Base-by-base conservation (phyloP, 371 early-diverging fungal genomes). In the Mortierella sp. region DNA sequence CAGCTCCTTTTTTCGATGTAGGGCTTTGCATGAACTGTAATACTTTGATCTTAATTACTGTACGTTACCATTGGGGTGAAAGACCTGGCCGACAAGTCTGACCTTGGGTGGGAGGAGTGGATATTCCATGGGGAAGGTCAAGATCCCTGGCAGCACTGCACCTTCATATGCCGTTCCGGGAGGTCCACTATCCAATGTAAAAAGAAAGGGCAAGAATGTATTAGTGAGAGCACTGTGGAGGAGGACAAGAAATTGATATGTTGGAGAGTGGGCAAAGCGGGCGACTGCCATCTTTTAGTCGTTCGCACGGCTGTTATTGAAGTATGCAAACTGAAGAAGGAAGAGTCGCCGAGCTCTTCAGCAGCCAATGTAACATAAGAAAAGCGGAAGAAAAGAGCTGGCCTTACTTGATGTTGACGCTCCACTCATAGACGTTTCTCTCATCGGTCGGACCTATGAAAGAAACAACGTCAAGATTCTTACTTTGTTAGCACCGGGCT, bases 101-200 rank as follows among this genome's bases (percentile, higher is more conserved):
- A 65, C 4, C 41, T 65, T 65, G 65, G 65, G 65, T 38, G 65
- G 65, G 65, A 65, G 65, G 65, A 65, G 65, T 38, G 38, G 65
- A 6, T 65, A 65, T 6, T 65, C 65, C 65, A 21, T 65, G 35
- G 65, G 65, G 21, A 65, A 65, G 16, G 38, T 65, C 65, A 38
- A 12, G 16, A 16, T 16, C 12, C 32, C 60, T 60, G 60, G 60
- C 60, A 60, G 32, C 32, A 29, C 60, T 60, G 60, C 32, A 14
- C 60, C 60, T 6, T 60, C 60, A 16, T 60, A 60, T 32, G 60
- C 60, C 32, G 60, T 60, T 60, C 60, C 60, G 35, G 60, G 60
- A 10, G 60, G 60, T 11, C 60, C 60, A 60, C 60, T 60, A 16
- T 51, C 5, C 5, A 21, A 18, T 32, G 32, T 11, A 16, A 14